phyloP scores from a whole-genome alignment of 2,329 filamentous ascomycete genomes.

The Pyrenochaeta sp. region DNA sequence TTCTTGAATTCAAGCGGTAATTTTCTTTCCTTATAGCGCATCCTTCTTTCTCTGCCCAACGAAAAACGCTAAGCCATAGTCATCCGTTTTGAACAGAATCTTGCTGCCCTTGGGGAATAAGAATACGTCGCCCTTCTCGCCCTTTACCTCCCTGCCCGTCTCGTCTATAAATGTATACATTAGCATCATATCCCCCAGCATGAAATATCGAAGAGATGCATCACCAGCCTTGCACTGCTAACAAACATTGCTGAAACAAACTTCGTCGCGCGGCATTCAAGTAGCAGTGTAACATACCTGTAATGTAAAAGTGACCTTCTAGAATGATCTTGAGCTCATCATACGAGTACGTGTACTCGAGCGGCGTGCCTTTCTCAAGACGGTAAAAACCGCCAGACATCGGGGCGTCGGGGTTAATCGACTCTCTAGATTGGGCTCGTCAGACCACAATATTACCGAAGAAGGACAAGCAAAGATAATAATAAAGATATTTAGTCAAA shows the following conservation, averaged over 20 bases:
- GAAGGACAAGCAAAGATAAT: too few relatives aligned
- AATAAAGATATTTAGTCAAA: too few relatives aligned
- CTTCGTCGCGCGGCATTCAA: not conserved
- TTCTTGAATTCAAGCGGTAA: not conserved
- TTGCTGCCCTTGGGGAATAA: constrained; percentile 72
- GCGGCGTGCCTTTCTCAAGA: constrained; percentile 71
- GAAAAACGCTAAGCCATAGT: constrained; percentile 70
- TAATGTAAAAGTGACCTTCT: constrained; percentile 72
- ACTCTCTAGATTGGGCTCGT: constrained; percentile 52
- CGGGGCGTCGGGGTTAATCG: constrained; percentile 65
- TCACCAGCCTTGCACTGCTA: too few relatives aligned
- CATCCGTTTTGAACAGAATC: constrained; percentile 71
- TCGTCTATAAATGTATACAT: constrained; percentile 56
- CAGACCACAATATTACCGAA: not conserved
- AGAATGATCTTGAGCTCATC: constrained; percentile 79
- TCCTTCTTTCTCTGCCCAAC: constrained; percentile 50
- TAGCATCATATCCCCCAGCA: not conserved
- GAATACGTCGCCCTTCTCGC: constrained; percentile 71
- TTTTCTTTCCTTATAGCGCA: constrained; percentile 7
- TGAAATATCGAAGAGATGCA: too few relatives aligned
- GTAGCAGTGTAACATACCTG: not conserved
- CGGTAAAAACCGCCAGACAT: constrained; percentile 72
- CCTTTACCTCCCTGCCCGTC: constrained; percentile 67
- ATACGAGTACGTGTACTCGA: constrained; percentile 74
- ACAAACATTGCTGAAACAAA: not conserved